These are phyloP conservation scores for Ceriops zippeliana DNA, from an alignment of 345 rosid species.

Conservation along the genomic window DNA sequence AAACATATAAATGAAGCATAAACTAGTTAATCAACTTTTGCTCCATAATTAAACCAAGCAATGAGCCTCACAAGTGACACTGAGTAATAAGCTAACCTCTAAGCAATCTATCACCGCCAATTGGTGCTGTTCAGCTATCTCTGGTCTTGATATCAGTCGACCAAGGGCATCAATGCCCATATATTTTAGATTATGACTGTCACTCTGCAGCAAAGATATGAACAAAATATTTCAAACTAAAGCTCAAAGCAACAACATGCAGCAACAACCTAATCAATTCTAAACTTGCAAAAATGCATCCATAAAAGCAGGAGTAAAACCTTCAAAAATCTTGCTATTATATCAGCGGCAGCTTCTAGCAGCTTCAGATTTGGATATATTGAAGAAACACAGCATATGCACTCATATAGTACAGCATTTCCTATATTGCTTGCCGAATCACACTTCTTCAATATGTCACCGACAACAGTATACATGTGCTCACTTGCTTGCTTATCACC, in stretches of 20 bases:
- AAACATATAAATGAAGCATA: neutral
- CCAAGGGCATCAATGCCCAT: slow-evolving; percentile 98
- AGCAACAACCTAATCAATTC: neutral
- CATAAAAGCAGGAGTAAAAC: slow-evolving; percentile 32
- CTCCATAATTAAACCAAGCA: neutral
- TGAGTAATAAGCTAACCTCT: slow-evolving; percentile 62
- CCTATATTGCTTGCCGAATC: slow-evolving; percentile 88
- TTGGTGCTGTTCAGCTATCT: slow-evolving; percentile 96
- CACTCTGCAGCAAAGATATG: slow-evolving; percentile 63
- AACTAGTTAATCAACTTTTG: slow-evolving; percentile 8
- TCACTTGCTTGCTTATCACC: slow-evolving; percentile 96
- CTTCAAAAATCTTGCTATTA: slow-evolving; percentile 87
- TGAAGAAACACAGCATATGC: slow-evolving; percentile 87
- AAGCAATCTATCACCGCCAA: slow-evolving; percentile 97
- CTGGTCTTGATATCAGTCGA: slow-evolving; percentile 81
- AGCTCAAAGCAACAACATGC: neutral
- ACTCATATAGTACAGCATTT: slow-evolving; percentile 86
- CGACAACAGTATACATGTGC: slow-evolving; percentile 85
- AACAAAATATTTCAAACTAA: slow-evolving; percentile 6
- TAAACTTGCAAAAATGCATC: slow-evolving; percentile 13
- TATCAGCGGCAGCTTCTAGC: slow-evolving; percentile 84
- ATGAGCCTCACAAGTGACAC: slow-evolving; percentile 1
- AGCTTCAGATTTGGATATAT: slow-evolving; percentile 79
- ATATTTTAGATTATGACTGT: slow-evolving; percentile 88
- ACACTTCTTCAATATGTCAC: slow-evolving; percentile 84